Conservation (phyloP, 805 yeast species). For the Suhomyces prunicola region DNA sequence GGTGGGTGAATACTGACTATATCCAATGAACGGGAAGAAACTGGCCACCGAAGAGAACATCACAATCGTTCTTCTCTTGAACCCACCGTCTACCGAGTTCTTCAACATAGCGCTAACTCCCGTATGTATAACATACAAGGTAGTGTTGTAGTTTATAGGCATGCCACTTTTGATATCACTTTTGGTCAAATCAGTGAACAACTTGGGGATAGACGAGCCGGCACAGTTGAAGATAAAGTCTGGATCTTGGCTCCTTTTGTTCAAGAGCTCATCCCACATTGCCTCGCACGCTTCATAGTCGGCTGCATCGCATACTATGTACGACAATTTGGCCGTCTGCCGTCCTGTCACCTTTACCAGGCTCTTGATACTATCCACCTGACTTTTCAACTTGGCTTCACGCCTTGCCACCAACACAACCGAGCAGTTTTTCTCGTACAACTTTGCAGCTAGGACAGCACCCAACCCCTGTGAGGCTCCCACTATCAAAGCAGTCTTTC, state of each 20-base stretch:
- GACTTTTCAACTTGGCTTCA: conserved; percentile 50
- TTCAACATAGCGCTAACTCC: conserved; percentile 42
- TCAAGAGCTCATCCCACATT: conserved; percentile 37
- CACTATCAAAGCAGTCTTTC: conserved; percentile 66
- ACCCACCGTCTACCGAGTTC: background rate
- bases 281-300: conserved; percentile 47
- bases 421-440: conserved; percentile 53
- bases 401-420: conserved; percentile 80
- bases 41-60: conserved; percentile 72
- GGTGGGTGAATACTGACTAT: conserved; percentile 84
- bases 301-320: conserved; percentile 64
- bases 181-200: conserved; percentile 65
- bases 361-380: conserved; percentile 41
- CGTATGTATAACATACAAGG: conserved; percentile 68
- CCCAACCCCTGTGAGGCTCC: conserved; percentile 98
- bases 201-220: conserved; percentile 77
- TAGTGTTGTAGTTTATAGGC: conserved; percentile 66
- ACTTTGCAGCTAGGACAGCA: conserved; percentile 62
- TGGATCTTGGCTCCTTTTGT: conserved; percentile 41
- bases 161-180: conserved; percentile 61
- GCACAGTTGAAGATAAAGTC: conserved; percentile 85
- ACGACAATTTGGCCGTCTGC: conserved; percentile 20
- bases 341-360: conserved; percentile 15
- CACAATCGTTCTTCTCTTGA: conserved; percentile 56
- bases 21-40: conserved; percentile 86